Evolutionary conservation across 495 filamentous ascomycete genomes (phyloP).

Genomic region (Penicillium subrubescens): DNA sequence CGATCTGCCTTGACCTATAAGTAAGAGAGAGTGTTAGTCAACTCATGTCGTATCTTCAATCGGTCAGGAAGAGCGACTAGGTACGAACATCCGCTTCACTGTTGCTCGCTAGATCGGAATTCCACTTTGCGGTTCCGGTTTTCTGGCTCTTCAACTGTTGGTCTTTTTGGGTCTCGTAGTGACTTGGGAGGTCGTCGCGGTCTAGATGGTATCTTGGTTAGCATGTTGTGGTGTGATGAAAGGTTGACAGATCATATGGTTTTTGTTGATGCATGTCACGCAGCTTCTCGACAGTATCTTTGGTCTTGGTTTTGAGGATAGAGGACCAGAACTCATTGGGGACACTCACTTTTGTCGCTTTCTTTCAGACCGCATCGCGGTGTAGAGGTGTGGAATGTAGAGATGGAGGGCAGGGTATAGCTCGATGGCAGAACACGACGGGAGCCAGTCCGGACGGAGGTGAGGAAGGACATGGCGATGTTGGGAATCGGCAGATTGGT

Average conservation of each 20-base stretch:
- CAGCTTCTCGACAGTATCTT: background rate
- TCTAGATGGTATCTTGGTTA: conserved; percentile 27
- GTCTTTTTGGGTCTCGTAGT: conserved; percentile 73
- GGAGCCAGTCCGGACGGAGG: conserved; percentile 29
- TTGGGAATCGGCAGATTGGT: background rate
- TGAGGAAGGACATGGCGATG: conserved; percentile 36
- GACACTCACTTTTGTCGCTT: conserved; percentile 34
- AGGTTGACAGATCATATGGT: background rate
- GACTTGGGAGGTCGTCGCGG: conserved; percentile 40
- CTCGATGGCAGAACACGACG: conserved; percentile 24
- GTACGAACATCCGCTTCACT: conserved; percentile 73
- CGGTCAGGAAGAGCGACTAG: no score
- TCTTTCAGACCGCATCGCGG: conserved; percentile 36
- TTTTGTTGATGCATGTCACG: background rate
- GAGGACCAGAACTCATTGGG: background rate
- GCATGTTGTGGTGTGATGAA: background rate
- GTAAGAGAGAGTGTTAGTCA: background rate
- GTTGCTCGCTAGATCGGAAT: conserved; percentile 73
- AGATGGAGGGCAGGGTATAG: conserved; percentile 18
- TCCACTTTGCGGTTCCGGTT: conserved; percentile 79
- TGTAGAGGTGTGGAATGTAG: conserved; percentile 36
- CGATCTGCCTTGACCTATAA: conserved; percentile 66
- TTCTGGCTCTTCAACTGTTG: conserved; percentile 69
- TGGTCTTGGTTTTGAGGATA: background rate
- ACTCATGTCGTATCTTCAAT: no score